Conservation (phyloP, 306 rosid species). For the barrel medic (Medicago truncatula) region DNA sequence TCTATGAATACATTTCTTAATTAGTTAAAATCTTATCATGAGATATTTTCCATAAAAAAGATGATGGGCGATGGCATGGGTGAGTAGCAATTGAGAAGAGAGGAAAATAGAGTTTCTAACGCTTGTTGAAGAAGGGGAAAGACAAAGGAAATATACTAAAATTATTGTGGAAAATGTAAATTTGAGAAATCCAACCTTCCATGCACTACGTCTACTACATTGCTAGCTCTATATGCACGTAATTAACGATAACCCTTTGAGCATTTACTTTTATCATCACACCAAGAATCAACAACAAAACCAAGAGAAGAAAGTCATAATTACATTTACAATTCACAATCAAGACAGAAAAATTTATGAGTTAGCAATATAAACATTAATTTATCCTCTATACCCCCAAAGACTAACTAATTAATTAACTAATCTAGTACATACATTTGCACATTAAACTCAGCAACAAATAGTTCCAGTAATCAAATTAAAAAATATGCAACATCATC, state of each 20-base stretch:
- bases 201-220: neutral
- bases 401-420: too few species aligned
- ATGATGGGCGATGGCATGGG: too few species aligned
- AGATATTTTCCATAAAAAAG: too few species aligned
- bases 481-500: neutral
- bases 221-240: neutral
- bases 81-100: too few species aligned
- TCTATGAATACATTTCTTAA: too few species aligned
- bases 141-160: too few species aligned
- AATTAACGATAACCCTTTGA: neutral
- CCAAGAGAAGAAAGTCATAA: neutral
- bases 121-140: too few species aligned
- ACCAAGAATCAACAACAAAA: neutral
- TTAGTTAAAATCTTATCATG: too few species aligned
- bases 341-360: neutral
- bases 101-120: too few species aligned
- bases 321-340: neutral
- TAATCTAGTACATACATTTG: too few species aligned
- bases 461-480: neutral
- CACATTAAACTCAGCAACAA: neutral
- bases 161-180: too few species aligned
- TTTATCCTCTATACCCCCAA: neutral
- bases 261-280: neutral
- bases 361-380: neutral
- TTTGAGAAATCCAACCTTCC: neutral